A percentile compares a stretch with the other conserved stretches of the same genome.
phyloP scores from a whole-genome alignment of 1,284 basidiomycete genomes.

The Boletus subluridellus region DNA sequence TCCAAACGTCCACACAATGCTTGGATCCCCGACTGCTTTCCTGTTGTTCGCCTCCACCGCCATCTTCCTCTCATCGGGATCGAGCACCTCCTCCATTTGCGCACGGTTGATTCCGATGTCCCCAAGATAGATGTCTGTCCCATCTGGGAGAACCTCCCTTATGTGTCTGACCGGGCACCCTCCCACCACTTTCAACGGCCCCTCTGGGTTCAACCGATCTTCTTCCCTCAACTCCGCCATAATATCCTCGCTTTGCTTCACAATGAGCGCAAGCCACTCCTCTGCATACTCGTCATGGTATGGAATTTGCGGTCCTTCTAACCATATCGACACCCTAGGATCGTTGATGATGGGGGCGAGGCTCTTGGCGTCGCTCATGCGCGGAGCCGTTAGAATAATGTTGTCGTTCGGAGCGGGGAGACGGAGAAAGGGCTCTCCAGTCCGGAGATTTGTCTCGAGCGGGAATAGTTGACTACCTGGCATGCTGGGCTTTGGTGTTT shows the following conservation, averaged over 20 bases:
- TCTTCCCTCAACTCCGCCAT: slow-evolving; percentile 39
- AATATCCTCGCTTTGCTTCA: slow-evolving; percentile 26
- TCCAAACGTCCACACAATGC: slow-evolving; percentile 44
- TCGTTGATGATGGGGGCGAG: slow-evolving; percentile 48
- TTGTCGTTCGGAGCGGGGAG: slow-evolving; percentile 46
- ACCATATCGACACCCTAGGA: slow-evolving; percentile 43
- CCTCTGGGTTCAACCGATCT: slow-evolving; percentile 24
- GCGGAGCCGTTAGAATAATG: slow-evolving; percentile 59
- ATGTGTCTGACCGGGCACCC: slow-evolving; percentile 40
- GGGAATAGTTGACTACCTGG: slow-evolving; percentile 36
- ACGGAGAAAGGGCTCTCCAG: slow-evolving; percentile 52
- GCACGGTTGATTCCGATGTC: slow-evolving; percentile 36
- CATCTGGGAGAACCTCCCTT: slow-evolving; percentile 41
- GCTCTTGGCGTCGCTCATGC: slow-evolving; percentile 42
- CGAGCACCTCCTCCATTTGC: slow-evolving; percentile 34
- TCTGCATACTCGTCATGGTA: slow-evolving; percentile 45
- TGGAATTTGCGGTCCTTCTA: slow-evolving; percentile 49
- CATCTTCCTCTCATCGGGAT: slow-evolving; percentile 30
- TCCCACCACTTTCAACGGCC: slow-evolving; percentile 33
- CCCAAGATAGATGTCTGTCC: slow-evolving; percentile 41
- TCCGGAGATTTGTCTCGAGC: slow-evolving; percentile 42
- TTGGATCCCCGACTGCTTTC: slow-evolving; percentile 37
- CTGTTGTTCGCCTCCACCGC: slow-evolving; percentile 18
- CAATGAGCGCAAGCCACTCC: slow-evolving; percentile 32
- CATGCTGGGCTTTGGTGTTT: slow-evolving; percentile 18